Percentiles rank a stretch among this genome's conserved stretches.
These are phyloP conservation scores for Wickerhamomyces alni DNA, from an alignment of 805 yeast species.

Conservation along the genomic window DNA sequence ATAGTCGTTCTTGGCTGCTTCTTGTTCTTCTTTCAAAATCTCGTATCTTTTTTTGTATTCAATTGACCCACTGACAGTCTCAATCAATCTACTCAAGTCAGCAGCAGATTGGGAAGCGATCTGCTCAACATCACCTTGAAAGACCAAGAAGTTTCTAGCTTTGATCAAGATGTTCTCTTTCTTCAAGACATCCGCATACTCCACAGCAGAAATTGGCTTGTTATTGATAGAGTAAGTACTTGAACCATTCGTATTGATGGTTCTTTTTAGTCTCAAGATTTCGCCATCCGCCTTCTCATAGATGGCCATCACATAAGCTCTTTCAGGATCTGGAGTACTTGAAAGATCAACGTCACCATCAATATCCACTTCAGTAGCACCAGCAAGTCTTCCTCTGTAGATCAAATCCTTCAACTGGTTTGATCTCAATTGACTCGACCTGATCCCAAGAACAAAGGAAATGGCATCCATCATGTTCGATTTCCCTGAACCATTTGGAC, in stretches of 20 bases:
- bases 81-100: constrained; percentile 70
- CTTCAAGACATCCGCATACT: constrained; percentile 62
- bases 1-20: constrained; percentile 57
- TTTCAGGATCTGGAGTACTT: constrained; percentile 21
- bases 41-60: constrained; percentile 68
- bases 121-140: constrained; percentile 95
- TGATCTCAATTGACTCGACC: constrained; percentile 72
- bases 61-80: constrained; percentile 76
- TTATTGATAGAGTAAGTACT: constrained; percentile 67
- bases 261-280: constrained; percentile 54
- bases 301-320: constrained; percentile 73
- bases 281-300: constrained; percentile 63
- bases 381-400: constrained; percentile 59
- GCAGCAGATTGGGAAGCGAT: constrained; percentile 81
- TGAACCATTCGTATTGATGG: constrained; percentile 50
- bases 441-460: constrained; percentile 86
- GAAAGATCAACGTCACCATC: constrained; percentile 19
- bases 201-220: constrained; percentile 50
- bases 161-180: constrained; percentile 78
- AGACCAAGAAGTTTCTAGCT: constrained; percentile 87
- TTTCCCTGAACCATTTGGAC: constrained; percentile 99
- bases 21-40: constrained; percentile 52
- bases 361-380: constrained; percentile 12
- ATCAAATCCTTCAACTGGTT: constrained; percentile 67
- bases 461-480: constrained; percentile 97